Conservation (phyloP, 768 basidiomycete species). For the Phlegmacium glaucopus region DNA sequence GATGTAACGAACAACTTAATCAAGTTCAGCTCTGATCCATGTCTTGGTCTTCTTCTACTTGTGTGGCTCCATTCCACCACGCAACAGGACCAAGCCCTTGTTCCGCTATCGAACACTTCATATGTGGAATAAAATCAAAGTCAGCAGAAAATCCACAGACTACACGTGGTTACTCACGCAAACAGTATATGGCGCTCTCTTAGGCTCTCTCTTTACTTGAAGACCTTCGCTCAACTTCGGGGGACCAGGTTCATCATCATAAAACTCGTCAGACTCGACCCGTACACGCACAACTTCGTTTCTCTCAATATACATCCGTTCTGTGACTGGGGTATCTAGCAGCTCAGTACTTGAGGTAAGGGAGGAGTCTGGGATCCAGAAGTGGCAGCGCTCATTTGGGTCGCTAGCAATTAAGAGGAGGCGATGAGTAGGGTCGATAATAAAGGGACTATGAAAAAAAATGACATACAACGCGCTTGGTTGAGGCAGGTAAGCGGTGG, state of each 20-base stretch:
- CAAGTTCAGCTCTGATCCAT: constrained; percentile 28
- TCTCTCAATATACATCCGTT: constrained; percentile 80
- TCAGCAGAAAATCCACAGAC: neutral
- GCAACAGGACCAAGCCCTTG: constrained; percentile 74
- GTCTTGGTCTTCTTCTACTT: constrained; percentile 32
- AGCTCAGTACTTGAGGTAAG: constrained; percentile 55
- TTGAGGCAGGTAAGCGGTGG: constrained; percentile 73
- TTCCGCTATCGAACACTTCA: constrained; percentile 77
- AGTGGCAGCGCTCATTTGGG: constrained; percentile 77
- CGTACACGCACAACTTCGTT: constrained; percentile 75
- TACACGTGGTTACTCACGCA: constrained; percentile 43
- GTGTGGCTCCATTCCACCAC: constrained; percentile 67
- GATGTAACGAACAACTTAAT: too few relatives aligned
- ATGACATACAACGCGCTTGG: constrained; percentile 70
- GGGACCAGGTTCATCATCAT: constrained; percentile 83
- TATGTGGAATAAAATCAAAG: constrained; percentile 27
- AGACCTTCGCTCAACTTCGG: constrained; percentile 74
- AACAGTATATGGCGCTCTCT: constrained; percentile 64
- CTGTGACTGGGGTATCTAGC: constrained; percentile 60
- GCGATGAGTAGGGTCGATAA: neutral
- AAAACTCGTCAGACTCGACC: constrained; percentile 80
- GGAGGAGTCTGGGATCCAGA: constrained; percentile 71
- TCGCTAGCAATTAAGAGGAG: constrained; percentile 45
- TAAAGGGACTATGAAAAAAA: neutral
- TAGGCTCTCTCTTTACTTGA: constrained; percentile 43